A percentile compares a stretch with the other conserved stretches of the same genome.
These are phyloP conservation scores for Phytophthora boehmeriae DNA, from an alignment of 352 stramenopile genomes.

Conservation along the genomic window DNA sequence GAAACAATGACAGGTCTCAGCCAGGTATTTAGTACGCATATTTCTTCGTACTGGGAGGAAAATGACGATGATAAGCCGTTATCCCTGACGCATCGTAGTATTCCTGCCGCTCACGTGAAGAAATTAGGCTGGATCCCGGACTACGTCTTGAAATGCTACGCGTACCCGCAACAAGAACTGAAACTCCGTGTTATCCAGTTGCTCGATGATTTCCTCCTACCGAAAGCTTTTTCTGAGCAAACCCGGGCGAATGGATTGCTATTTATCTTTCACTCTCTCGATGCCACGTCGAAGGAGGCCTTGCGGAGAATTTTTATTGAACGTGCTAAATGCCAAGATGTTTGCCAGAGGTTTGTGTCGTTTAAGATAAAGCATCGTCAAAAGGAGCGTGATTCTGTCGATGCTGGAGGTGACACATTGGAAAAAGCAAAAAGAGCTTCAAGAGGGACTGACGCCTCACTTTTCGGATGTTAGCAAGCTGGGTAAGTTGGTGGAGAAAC, in stretches of 20 bases:
- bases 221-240: conserved; percentile 60
- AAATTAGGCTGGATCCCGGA: conserved; percentile 86
- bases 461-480: conserved; percentile 68
- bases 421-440: conserved; percentile 42
- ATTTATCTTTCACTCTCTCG: conserved; percentile 75
- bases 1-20: conserved; percentile 90
- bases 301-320: conserved; percentile 73
- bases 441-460: conserved; percentile 45
- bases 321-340: conserved; percentile 50
- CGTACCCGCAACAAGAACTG: conserved; percentile 84
- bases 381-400: conserved; percentile 12
- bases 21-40: conserved; percentile 78
- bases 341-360: conserved; percentile 44
- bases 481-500: conserved; percentile 62
- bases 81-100: conserved; percentile 32
- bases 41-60: conserved; percentile 62
- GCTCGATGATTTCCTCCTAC: conserved; percentile 85
- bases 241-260: conserved; percentile 69
- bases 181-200: conserved; percentile 84
- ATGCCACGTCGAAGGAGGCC: conserved; percentile 69
- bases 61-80: conserved; percentile 22
- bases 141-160: conserved; percentile 87
- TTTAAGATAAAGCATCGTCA: conserved; percentile 54
- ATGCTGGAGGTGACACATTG: conserved; percentile 18
- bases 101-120: conserved; percentile 47